Conservation (phyloP, 306 rosid species). For the Malus sylvestris region DNA sequence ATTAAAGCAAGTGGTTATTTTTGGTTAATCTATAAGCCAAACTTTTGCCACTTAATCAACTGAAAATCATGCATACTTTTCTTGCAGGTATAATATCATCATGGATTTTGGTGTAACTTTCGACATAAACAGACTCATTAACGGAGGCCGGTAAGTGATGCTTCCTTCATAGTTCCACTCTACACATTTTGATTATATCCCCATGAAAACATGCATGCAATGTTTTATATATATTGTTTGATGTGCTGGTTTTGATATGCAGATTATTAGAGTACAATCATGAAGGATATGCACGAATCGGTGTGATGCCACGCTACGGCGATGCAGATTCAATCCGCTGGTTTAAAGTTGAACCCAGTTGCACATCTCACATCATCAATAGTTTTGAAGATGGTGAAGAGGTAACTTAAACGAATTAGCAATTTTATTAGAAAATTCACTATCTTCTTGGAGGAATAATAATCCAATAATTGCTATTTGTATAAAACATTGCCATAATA, state of each 20-base stretch:
- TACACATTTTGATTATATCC: neutral
- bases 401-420: slow-evolving; percentile 18
- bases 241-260: slow-evolving; percentile 5
- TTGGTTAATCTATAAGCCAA: neutral
- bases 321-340: slow-evolving; percentile 49
- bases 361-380: slow-evolving; percentile 62
- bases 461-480: no score
- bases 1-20: neutral
- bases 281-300: slow-evolving; percentile 56
- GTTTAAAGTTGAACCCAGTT: slow-evolving; percentile 59
- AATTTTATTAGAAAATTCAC: neutral
- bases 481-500: no score
- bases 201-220: neutral
- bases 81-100: slow-evolving; percentile 50
- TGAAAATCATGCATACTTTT: neutral
- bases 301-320: slow-evolving; percentile 72
- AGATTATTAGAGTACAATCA: slow-evolving; percentile 44
- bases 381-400: slow-evolving; percentile 55
- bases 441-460: neutral
- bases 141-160: slow-evolving; percentile 59
- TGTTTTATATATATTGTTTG: neutral
- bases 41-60: neutral
- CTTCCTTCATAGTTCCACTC: neutral
- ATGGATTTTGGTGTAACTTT: slow-evolving; percentile 62
- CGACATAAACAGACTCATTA: slow-evolving; percentile 41